Evolutionary conservation across 768 basidiomycete genomes (phyloP), one percentile per base, ranked within the genome.

Genomic region (Goffeauzyma gilvescens): DNA sequence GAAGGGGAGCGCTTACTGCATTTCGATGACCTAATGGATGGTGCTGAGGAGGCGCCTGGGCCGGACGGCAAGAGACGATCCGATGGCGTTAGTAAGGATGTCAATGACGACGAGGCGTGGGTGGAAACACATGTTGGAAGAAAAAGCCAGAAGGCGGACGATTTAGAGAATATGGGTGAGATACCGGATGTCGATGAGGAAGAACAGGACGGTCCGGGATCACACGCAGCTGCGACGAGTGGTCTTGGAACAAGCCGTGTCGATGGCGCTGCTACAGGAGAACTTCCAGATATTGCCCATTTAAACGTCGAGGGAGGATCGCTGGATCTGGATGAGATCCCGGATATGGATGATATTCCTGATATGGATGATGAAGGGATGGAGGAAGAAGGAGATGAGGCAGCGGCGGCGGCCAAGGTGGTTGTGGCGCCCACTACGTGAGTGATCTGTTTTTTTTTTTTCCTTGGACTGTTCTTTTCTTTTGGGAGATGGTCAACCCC

Each of bases 41-140:
- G 12, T 26, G 3, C 64, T 1, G 64, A 65, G 13, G 64, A 65
- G 38, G 60, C 58, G 13, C 51, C 59, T 14, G 58, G 51, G 37
- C 55, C 59, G 13, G 61, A 60, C 48, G 57, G 55, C 3, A 57
- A 55, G 48, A 36, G 24, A 8, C 24, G 22, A 30, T n/a, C 30
- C 6, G 14, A 42, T 23, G 67, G 67, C n/a, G n/a, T n/a, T n/a
- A n/a, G n/a, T 4, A 66, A 70, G 6, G 71, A 68, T 5, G 66
- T 62, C 23, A 74, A 72, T 21, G 78, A 70, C 13, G 65, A 62
- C 7, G 87, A 93, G 46, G 90, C 96, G 53, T 98, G 93, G 93
- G 93, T 98, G 15, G 86, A 95, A 63, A 98, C 93, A 9, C 93
- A 98, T 59, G 79, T 87, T 0, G 81, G 81, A 3, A 74, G 82